Percentiles rank a stretch among this genome's conserved stretches.
These are phyloP conservation scores for Cladophialophora chaetospira DNA, from an alignment of 2,329 filamentous ascomycete species.

Conservation along the genomic window DNA sequence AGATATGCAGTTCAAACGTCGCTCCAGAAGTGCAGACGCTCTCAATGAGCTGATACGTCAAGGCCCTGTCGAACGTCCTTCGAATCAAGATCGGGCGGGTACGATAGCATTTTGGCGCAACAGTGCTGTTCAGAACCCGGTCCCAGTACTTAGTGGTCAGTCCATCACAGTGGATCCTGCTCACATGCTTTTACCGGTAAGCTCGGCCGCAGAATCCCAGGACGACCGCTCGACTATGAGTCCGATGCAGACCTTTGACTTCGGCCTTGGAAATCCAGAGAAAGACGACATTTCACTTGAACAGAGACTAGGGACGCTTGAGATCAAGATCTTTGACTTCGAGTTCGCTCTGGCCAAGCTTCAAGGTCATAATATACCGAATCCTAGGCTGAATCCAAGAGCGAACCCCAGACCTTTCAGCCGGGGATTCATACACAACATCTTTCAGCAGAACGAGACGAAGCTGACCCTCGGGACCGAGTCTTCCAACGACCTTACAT, in stretches of 20 bases:
- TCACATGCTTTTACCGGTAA: constrained; percentile 9
- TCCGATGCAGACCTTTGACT: constrained; percentile 32
- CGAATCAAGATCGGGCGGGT: constrained; percentile 43
- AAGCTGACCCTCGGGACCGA: constrained; percentile 8
- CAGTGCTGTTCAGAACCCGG: constrained; percentile 37
- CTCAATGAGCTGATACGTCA: constrained; percentile 39
- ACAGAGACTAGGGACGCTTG: constrained; percentile 51
- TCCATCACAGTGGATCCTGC: constrained; percentile 24
- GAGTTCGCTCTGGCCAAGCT: constrained; percentile 54
- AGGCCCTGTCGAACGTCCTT: constrained; percentile 42
- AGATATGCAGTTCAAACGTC: constrained; percentile 39
- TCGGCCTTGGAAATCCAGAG: constrained; percentile 34
- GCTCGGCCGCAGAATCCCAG: constrained; percentile 14
- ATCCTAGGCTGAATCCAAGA: constrained; percentile 16
- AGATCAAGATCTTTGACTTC: constrained; percentile 54
- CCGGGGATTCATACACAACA: constrained; percentile 13
- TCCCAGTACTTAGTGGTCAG: constrained; percentile 29
- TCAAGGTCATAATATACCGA: constrained; percentile 39
- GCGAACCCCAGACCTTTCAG: constrained; percentile 1
- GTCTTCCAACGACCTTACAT: constrained; percentile 12
- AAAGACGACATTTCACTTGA: constrained; percentile 46
- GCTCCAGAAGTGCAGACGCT: constrained; percentile 49
- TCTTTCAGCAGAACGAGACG: constrained; percentile 14
- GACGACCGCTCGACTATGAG: constrained; percentile 13
- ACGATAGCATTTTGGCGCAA: constrained; percentile 44